Percentiles rank a stretch among this genome's conserved stretches.
These are phyloP conservation scores for Mytilinidion resinicola DNA, from an alignment of 495 filamentous ascomycete genomes.

Conservation along the genomic window DNA sequence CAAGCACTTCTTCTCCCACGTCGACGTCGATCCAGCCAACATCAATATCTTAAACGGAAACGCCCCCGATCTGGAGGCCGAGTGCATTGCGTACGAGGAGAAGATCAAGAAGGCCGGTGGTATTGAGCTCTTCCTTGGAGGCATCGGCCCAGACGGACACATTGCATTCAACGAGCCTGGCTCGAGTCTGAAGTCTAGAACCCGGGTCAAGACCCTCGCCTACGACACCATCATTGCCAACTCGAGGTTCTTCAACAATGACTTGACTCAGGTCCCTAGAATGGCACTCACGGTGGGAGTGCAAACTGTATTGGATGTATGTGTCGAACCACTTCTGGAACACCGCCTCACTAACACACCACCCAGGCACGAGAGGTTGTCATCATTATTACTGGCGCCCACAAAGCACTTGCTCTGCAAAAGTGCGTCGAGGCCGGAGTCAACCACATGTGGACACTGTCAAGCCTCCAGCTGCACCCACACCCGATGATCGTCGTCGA, in stretches of 20 bases:
- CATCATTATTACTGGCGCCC: conserved; percentile 70
- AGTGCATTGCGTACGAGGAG: conserved; percentile 72
- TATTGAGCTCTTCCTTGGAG: conserved; percentile 80
- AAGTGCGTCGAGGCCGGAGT: conserved; percentile 75
- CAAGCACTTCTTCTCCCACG: conserved; percentile 82
- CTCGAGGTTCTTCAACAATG: conserved; percentile 72
- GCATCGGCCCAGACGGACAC: conserved; percentile 80
- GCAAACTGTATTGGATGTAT: conserved; percentile 70
- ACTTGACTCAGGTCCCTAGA: conserved; percentile 65
- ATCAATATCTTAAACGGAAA: conserved; percentile 85
- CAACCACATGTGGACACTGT: conserved; percentile 87
- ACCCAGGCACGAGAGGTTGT: conserved; percentile 65
- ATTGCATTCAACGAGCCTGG: conserved; percentile 90
- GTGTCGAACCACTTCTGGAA: conserved; percentile 3
- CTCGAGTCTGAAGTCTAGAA: conserved; percentile 69
- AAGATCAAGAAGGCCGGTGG: conserved; percentile 69
- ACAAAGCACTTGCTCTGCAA: conserved; percentile 75
- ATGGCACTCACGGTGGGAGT: conserved; percentile 85
- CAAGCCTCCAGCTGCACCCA: conserved; percentile 70
- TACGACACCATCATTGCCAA: conserved; percentile 85
- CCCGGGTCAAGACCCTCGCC: conserved; percentile 77
- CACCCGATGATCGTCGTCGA: conserved; percentile 78
- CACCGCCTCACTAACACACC: not conserved
- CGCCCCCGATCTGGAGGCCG: conserved; percentile 64
- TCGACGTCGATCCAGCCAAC: conserved; percentile 71